Evolutionary conservation across 1,284 basidiomycete species (phyloP), one percentile per base, ranked within the genome.

Genomic region (Sphaerobolus stellatus): DNA sequence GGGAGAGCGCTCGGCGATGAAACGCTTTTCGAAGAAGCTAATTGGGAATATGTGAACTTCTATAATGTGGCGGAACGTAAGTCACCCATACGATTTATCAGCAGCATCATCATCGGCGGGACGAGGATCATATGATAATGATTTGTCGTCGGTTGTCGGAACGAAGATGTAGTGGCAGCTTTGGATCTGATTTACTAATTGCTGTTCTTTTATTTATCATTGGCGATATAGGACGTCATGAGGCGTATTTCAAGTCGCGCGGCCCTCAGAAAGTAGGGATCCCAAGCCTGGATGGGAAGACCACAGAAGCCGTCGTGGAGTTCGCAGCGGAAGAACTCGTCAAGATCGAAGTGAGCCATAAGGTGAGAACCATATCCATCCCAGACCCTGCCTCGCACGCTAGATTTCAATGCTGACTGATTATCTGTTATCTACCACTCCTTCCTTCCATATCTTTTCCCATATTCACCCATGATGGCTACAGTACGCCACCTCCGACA

Each of bases 331-430:
- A 80, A 58, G 97, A 98, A 68, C 75, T 92, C 14, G 68, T 99
- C 58, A 86, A 91, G 63, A 83, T 98, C 46, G 96, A 98, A 68
- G 80, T 87, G 61, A 94, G 92, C 40, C 79, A 87, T 72, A 98
- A 99, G 81, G 92, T 91, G 58, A 25, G 68, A 46, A 44, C 22
- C 31, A 20, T 4, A 50, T 6, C 40, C 33, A 16, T 49, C 13
- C n/a, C n/a, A n/a, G n/a, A n/a, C n/a, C n/a, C n/a, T n/a, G n/a
- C n/a, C n/a, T n/a, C n/a, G n/a, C n/a, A n/a, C n/a, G n/a, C n/a
- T n/a, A n/a, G n/a, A n/a, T n/a, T n/a, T n/a, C n/a, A n/a, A n/a
- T n/a, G n/a, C n/a, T n/a, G n/a, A n/a, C n/a, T 33, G 33, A 51
- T 7, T 24, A 22, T 46, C n/a, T 54, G 38, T 36, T 36, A 38